Percentiles rank a stretch among this genome's conserved stretches.
Evolutionary conservation across 306 rosid genomes (phyloP).

Genomic region (Clitoria ternatea): DNA sequence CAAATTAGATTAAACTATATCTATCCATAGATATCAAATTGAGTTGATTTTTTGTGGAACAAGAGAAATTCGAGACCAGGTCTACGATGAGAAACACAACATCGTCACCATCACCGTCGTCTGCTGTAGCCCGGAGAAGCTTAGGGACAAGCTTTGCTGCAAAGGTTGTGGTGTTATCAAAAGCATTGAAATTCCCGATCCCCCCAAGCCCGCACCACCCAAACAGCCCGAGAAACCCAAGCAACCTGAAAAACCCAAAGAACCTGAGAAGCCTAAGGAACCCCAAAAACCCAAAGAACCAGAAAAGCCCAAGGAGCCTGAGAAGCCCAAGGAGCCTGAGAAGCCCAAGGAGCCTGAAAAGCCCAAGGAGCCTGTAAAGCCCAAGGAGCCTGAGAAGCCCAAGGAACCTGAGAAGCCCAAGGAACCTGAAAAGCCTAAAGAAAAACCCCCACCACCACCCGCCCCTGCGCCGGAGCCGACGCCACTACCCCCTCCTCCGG

Average conservation of each 20-base stretch:
- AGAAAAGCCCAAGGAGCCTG: neutral
- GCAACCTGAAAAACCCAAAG: neutral
- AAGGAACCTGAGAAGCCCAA: conserved; percentile 9
- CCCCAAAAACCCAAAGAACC: neutral
- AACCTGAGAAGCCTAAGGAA: neutral
- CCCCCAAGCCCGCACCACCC: conserved; percentile 35
- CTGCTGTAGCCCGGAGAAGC: conserved; percentile 73
- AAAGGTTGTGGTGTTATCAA: conserved; percentile 53
- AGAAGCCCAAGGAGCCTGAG: conserved; percentile 3
- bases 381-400: neutral
- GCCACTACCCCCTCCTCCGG: neutral
- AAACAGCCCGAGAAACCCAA: conserved; percentile 1
- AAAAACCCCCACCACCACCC: neutral
- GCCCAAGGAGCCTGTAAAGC: neutral
- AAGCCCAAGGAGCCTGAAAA: neutral
- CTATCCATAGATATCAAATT: too few species aligned
- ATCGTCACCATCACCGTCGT: conserved; percentile 61
- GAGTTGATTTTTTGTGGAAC: conserved; percentile 50
- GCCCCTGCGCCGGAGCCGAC: neutral
- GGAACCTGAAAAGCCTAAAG: neutral
- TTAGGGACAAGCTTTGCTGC: conserved; percentile 52
- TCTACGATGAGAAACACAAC: conserved; percentile 60
- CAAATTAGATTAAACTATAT: too few species aligned
- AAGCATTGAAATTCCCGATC: conserved; percentile 60
- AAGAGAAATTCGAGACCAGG: conserved; percentile 84